A percentile compares a stretch with the other conserved stretches of the same genome.
These are phyloP conservation scores for Boehmeria nivea DNA, from an alignment of 306 rosid genomes.

Conservation along the genomic window DNA sequence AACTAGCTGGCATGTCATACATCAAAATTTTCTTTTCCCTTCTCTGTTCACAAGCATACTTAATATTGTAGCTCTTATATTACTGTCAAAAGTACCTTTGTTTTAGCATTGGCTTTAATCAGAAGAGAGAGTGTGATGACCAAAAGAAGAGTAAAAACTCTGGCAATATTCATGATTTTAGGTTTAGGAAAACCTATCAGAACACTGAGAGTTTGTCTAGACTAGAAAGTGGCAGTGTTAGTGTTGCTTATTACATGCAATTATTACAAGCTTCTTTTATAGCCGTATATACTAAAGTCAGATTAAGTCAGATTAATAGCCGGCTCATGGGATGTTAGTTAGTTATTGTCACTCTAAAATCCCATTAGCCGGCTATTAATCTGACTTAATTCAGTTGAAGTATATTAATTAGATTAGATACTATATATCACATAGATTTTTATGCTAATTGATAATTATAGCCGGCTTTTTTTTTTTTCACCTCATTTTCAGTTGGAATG, in stretches of 20 bases:
- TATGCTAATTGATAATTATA: not conserved
- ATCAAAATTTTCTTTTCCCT: too few relatives aligned
- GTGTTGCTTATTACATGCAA: slow-evolving; percentile 2
- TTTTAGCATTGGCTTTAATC: slow-evolving; percentile 33
- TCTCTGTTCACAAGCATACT: too few relatives aligned
- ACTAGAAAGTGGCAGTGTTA: slow-evolving; percentile 15
- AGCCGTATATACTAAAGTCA: too few relatives aligned
- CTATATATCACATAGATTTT: not conserved
- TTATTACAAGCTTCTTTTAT: slow-evolving; percentile 29
- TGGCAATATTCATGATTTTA: slow-evolving; percentile 26
- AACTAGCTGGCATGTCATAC: too few relatives aligned
- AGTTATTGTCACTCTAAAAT: not conserved
- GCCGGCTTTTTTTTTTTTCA: slow-evolving; percentile 15
- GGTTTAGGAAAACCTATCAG: slow-evolving; percentile 1
- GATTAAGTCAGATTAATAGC: too few relatives aligned
- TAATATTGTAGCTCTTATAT: too few relatives aligned
- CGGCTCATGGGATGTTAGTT: too few relatives aligned
- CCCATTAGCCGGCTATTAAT: slow-evolving; percentile 10
- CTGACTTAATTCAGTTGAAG: slow-evolving; percentile 24
- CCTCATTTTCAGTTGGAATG: not conserved
- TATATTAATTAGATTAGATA: slow-evolving; percentile 17
- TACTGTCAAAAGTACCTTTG: slow-evolving; percentile 28
- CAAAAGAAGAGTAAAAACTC: slow-evolving; percentile 27
- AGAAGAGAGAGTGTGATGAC: slow-evolving; percentile 30
- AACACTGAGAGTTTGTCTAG: not conserved